Evolutionary conservation across 179 eudicot genomes (phyloP), one percentile per base, ranked within the genome.

Genomic region (Beta lomatogona): DNA sequence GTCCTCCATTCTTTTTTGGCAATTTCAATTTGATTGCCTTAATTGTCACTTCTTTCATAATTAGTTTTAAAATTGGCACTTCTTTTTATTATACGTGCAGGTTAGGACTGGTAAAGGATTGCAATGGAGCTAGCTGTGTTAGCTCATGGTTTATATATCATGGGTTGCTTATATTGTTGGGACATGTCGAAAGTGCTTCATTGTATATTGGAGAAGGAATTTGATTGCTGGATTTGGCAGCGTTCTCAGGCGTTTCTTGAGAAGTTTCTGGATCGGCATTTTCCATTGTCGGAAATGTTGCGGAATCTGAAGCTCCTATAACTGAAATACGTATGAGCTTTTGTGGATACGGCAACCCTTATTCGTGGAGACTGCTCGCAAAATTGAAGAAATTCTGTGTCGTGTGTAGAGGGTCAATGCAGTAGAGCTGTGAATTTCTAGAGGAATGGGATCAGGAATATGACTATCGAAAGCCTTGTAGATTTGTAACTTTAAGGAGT

Each of bases 401-500:
- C 44, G 44, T 66, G 58, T 13, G 60, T 15, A 21, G 46, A 71
- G 81, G 71, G 59, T 71, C 58, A 22, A 44, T 44, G 80, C 86
- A 48, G 3, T 60, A 58, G 28, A 65, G 68, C 31, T 66, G 22
- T 75, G 77, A 76, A 41, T 44, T 65, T 53, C 72, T 53, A 36
- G 50, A 61, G 59, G 68, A 75, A 14, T 4, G 31, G 77, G 80
- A 66, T 73, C 68, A 77, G 73, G 75, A 75, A 48, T 70, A 79
- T 76, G 63, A 79, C n/a, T 85, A 81, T 79, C 60, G 80, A 85
- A 82, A 82, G 73, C 70, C 41, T 9, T 76, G 88, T 85, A 85
- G 85, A 85, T 82, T 79, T 85, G 83, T 85, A 82, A 68, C 79
- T 82, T 82, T 80, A 50, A 59, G 79, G 73, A 65, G 80, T 82